These are phyloP conservation scores for Trifolium subterraneum DNA, from an alignment of 306 rosid species.

Conservation along the genomic window DNA sequence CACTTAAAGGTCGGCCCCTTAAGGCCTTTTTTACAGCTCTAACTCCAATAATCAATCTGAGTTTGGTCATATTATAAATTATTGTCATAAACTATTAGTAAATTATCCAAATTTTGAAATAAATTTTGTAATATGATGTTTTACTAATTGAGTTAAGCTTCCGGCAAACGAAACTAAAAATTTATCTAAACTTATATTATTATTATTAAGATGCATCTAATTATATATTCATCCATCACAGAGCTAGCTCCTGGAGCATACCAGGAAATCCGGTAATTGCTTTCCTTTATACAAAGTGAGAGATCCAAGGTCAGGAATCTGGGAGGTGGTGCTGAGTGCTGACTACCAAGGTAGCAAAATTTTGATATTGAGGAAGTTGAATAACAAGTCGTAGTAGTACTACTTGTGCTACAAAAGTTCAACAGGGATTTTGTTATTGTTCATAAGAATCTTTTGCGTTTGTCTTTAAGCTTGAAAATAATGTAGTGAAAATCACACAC, in stretches of 20 bases:
- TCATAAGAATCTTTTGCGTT: slow-evolving; percentile 41
- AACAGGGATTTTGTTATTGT: slow-evolving; percentile 28
- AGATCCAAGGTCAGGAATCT: slow-evolving; percentile 49
- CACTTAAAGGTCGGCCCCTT: too few relatives aligned
- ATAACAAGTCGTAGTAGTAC: background rate
- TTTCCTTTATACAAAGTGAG: slow-evolving; percentile 34
- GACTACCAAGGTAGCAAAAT: slow-evolving; percentile 43
- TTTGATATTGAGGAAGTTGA: slow-evolving; percentile 30
- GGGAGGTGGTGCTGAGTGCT: slow-evolving; percentile 42
- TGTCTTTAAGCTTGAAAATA: slow-evolving; percentile 31
- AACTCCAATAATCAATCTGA: too few relatives aligned
- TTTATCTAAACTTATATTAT: too few relatives aligned
- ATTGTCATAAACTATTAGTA: too few relatives aligned
- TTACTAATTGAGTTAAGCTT: too few relatives aligned
- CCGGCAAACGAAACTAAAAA: too few relatives aligned
- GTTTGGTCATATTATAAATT: too few relatives aligned
- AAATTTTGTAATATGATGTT: too few relatives aligned
- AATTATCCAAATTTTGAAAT: too few relatives aligned
- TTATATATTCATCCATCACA: background rate
- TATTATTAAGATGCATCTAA: background rate
- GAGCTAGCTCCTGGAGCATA: background rate
- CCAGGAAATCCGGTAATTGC: slow-evolving; percentile 37
- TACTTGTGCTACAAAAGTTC: too few relatives aligned
- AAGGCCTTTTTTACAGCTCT: too few relatives aligned
- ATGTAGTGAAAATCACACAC: too few relatives aligned